Evolutionary conservation across 2,329 filamentous ascomycete species (phyloP), one percentile per base, ranked within the genome.

Genomic region (Ramularia endophylla): DNA sequence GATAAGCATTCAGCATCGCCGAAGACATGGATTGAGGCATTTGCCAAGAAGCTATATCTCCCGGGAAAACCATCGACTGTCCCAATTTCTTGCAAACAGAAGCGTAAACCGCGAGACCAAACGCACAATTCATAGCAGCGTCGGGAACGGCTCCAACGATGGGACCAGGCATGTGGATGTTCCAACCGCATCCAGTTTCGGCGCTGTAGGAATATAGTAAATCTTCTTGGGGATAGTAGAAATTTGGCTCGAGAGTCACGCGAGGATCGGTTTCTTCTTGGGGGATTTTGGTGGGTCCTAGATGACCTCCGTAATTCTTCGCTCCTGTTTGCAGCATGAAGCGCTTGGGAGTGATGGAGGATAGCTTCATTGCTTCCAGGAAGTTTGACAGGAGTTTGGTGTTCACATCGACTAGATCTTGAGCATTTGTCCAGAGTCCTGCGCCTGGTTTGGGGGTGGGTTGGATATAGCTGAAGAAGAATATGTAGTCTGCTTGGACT

Each of bases 401-500:
- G 48, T 77, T 77, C 8, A 74, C 63, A 18, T 62, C 63, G 17
- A 66, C 65, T 53, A 76, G 60, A 48, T 74, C 69, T 13, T 75
- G 68, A 5, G 68, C 69, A 50, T 73, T 67, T 16, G 65, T 68
- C 72, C 72, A 76, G 8, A 72, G 53, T 1, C 63, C 60, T 11
- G 60, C 58, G 2, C 68, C 68, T 12, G 63, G 58, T 41, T 70
- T 70, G 1, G 71, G 71, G 20, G 64, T 57, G 0, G 67, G 66
- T 46, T 77, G 73, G n/a, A 74, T 61, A 59, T 77, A 77, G 2
- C 71, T 71, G 44, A 70, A 75, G 61, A 74, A 77, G 57, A 75
- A 76, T 15, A 74, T 60, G 48, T 75, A 67, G 45, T 69, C 68
- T 3, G 57, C 47, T 25, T 54, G 55, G 2, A 67, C 61, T 0